Base-by-base conservation (phyloP, 192 early-diverging fungal genomes). In the Cetraspora pellucida region DNA sequence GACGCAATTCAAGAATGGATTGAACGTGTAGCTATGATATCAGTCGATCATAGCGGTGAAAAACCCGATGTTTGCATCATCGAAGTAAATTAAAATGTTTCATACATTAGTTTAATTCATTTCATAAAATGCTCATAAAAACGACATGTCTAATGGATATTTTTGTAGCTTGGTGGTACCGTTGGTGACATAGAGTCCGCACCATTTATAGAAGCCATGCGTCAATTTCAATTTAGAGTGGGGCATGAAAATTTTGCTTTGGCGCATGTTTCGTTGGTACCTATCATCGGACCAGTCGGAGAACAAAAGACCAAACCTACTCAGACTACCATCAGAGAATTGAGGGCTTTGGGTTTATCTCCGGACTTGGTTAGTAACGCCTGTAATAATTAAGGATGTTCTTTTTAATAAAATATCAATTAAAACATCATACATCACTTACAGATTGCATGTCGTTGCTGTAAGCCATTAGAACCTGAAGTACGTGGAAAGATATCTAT, bases 271-370 rank as follows among this genome's bases (percentile, higher is more conserved):
- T 98, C 98, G 27, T 87, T 99, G 67, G 92, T 99, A 10, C 98
- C 98, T 31, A 92, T 98, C 17, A 95, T 99, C 47, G 98, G 98
- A 30, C 90, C 94, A 2, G 98, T 99, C 37, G 96, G 96, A 71
- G 98, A 99, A 82, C 98, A 98, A 82, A 99, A 99, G 89, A 98
- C 97, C 30, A 99, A 99, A 88, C 98, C 98, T 71, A 99, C 98
- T 10, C 98, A 99, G 82, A 89, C 93, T n/a, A 95, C 93, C 44
- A 93, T 99, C 50, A 89, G 96, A 77, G 95, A 98, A 79, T 87
- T 99, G 52, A 89, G 98, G 79, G 96, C 96, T 77, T 88, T 97
- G 59, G 98, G 98, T 69, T 87, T 99, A 52, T 90, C 92, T 21
- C 97, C 98, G 8, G 98, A 99, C 77, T 84, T 99, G 82, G 85